Evolutionary conservation across 2,329 filamentous ascomycete genomes (phyloP), one percentile per base, ranked within the genome.

Genomic region (Colletotrichum sp.): DNA sequence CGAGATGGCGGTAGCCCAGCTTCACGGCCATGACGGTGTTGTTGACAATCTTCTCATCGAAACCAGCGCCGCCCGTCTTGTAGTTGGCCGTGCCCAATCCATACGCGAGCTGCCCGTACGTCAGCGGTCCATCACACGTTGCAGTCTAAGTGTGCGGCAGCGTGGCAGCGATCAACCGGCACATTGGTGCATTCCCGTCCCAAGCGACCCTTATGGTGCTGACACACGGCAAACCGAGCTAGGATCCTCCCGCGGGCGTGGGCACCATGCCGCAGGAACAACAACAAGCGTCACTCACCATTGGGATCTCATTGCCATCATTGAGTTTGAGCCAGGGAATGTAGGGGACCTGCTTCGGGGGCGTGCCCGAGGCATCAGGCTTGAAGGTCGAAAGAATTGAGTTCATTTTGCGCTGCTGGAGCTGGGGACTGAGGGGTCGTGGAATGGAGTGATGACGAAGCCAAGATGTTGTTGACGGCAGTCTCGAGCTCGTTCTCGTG

Each of bases 221-320:
- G 70, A 66, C 65, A 59, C 44, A 36, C 69, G 15, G 24, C 3
- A 36, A 2, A 39, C 21, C 12, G 44, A 26, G 10, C n/a, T 52
- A 60, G 32, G 39, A 18, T 30, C 30, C 10, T 63, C 62, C 32
- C 24, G 67, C 30, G 32, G 36, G 49, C 4, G 63, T 24, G 15
- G 52, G 18, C 5, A 13, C 76, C 39, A 18, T 32, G 49, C 28
- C 13, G 10, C 24, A 21, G 16, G 24, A 70, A 70, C 8, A 69
- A 63, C 30, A 63, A 63, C 24, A 59, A 6, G 28, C 8, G 21
- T 8, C 72, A 79, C 87, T 77, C 85, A 93, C 92, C 88, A 94
- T 89, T 13, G 94, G 94, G 69, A 96, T 94, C 74, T 91, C 89
- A 77, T 91, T 91, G 77, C 93, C 94, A 86, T 96, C 93, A 79